Evolutionary conservation across 345 rosid species (phyloP), one percentile per base, ranked within the genome.

Genomic region (Hypericum androsaemum): DNA sequence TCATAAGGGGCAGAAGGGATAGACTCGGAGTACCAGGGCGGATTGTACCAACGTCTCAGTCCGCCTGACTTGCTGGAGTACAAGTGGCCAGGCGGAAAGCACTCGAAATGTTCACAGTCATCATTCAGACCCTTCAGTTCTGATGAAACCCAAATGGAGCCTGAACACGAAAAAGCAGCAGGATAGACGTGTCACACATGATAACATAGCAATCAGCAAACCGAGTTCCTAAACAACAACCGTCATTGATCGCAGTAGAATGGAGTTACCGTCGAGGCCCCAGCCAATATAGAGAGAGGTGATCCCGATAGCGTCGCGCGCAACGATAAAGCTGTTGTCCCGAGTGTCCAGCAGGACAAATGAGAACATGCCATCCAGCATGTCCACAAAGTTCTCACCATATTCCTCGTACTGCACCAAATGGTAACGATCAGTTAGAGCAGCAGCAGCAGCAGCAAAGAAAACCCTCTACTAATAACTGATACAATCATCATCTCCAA

Each of bases 331-430:
- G 59, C 88, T 87, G 56, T 77, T 81, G 54, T 87, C 94, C 0
- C 86, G 74, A 11, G 86, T 84, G 57, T 90, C 92, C 59, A 90
- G 51, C 71, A 90, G 73, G 72, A 90, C 98, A 56, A 90, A 84
- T 7, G 96, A 90, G 71, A 90, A 90, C 65, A 90, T 78, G 40
- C 98, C 96, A 56, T 90, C 98, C 77, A 90, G 65, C 98, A 82
- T 84, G 53, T 76, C 84, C 62, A 84, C 81, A 53, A 87, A 90
- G 12, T 70, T 67, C 65, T 80, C 96, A 10, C 96, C 95, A 71
- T 82, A 52, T 64, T 90, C 98, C 66, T 90, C 98, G 41, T 90
- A 90, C 96, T 90, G 39, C 35, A 35, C 36, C 40, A 52, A 22
- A 1, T 39, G 6, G 3, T 5, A 13, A 40, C 46, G 49, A 49